Base-by-base conservation (phyloP, 179 eudicot genomes). In the Corrigiola litoralis region DNA sequence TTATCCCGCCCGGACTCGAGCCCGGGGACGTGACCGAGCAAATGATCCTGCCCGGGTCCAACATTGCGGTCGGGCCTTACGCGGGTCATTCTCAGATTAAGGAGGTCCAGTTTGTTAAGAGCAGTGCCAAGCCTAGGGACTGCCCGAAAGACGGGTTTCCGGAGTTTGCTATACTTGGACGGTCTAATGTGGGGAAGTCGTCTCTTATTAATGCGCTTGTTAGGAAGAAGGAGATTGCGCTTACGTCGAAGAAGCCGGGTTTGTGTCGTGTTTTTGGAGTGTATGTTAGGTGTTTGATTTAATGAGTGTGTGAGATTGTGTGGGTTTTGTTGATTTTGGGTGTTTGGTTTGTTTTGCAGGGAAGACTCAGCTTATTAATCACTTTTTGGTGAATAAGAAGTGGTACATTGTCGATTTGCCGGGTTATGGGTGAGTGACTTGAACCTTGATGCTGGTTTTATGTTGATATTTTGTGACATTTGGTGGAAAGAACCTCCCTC, bases 371-470 rank as follows among this genome's bases (percentile, higher is more conserved):
- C 77, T 94, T 4, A 94, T 94, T 49, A 94, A 94, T 73, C 99
- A 94, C 78, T 94, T 94, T 71, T 72, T 94, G 68, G 88, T 94
- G 38, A 86, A 94, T 65, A 90, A 79, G 65, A 82, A 85, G 34
- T 94, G 99, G 97, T 88, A 90, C 67, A 80, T 94, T 29, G 99
- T 94, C 55, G 97, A 94, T 85, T 83, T 94, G 74, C 99, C 99
- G 59, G 99, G 97, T 33, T 94, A 94, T 72, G 97, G 99, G 96
- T 94, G 67, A 82, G 95, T 64, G 16, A 5, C 20, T 65, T 6
- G 3, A 17, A 6, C 12, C 37, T 44, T 11, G 49, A 50, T 12
- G 0, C 27, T 34, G 42, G 20, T 66, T 25, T 49, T 25, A 18
- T 50, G 37, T 18, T 36, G n/a, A n/a, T n/a, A n/a, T n/a, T n/a